Evolutionary conservation across 129 eudicot genomes (phyloP), one percentile per base, ranked within the genome.

Genomic region (Silybum marianum): DNA sequence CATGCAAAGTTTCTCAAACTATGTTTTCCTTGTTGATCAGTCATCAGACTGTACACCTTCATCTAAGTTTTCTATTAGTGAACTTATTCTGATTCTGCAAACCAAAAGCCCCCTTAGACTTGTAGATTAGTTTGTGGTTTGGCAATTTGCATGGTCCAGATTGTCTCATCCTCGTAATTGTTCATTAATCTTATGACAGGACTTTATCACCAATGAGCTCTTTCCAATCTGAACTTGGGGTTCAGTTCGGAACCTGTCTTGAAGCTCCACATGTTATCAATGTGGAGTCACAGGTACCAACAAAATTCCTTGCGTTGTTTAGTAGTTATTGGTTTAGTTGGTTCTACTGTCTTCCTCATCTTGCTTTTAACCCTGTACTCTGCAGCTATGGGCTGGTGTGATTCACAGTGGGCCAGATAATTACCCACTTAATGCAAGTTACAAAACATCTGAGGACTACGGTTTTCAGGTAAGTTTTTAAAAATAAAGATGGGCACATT

Each of bases 181-280:
- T 5, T 62, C 16, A 16, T 40, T 46, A 23, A 77, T 66, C 34
- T 76, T 68, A 74, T 58, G 71, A 51, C 87, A 92, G 99, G 90
- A 95, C 97, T 69, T 86, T 95, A 21, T 95, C 97, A 82, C 99
- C 99, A 22, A 81, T 95, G 92, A 78, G 78, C 82, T 92, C 99
- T 34, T 90, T 95, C 70, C 92, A 95, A n/a, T 95, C 99, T 75
- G 99, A 95, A 89, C 97, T 95, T 34, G 99, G 99, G 30, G 87
- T 92, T 75, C 93, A 83, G 28, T 95, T 92, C 73, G 99, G 98
- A 22, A 89, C 91, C 79, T 88, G 87, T 74, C 84, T 95, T 75
- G 97, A 95, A 85, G 97, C 98, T 87, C 99, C 99, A 40, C 99
- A 92, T 78, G 90, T 95, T 70, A 92, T 95, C 74, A 89, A 95